These are phyloP conservation scores for Meredithiella fracta DNA, from an alignment of 2,329 filamentous ascomycete species.

Conservation along the genomic window DNA sequence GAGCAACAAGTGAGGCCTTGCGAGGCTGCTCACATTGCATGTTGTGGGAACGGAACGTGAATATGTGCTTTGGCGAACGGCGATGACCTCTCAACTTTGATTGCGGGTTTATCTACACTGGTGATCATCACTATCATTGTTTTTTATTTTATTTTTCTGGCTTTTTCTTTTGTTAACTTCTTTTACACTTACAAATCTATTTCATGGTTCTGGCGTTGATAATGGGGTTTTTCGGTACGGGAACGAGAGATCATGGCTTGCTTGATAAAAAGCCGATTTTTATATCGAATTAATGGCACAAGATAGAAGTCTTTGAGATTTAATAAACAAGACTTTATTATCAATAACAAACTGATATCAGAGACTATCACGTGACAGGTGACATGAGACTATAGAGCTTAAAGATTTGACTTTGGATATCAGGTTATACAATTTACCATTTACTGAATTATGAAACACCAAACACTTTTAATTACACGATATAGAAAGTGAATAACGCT, in stretches of 20 bases:
- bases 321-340: too few relatives aligned
- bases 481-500: background rate
- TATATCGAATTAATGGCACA: background rate
- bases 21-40: background rate
- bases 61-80: background rate
- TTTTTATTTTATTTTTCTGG: too few relatives aligned
- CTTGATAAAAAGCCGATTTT: background rate
- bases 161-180: background rate
- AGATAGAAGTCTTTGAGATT: too few relatives aligned
- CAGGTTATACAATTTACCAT: too few relatives aligned
- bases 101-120: too few relatives aligned
- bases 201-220: slow-evolving; percentile 8
- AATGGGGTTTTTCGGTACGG: background rate
- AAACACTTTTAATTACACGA: slow-evolving; percentile 6
- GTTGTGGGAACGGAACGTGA: background rate
- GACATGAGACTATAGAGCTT: too few relatives aligned
- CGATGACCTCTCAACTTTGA: too few relatives aligned
- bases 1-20: slow-evolving; percentile 17
- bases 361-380: too few relatives aligned
- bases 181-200: background rate
- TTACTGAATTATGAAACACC: background rate
- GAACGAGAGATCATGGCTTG: background rate
- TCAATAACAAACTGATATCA: too few relatives aligned
- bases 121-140: too few relatives aligned
- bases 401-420: too few relatives aligned